Base-by-base conservation (phyloP, 805 yeast genomes). In the Sugiyamaella valdiviana region DNA sequence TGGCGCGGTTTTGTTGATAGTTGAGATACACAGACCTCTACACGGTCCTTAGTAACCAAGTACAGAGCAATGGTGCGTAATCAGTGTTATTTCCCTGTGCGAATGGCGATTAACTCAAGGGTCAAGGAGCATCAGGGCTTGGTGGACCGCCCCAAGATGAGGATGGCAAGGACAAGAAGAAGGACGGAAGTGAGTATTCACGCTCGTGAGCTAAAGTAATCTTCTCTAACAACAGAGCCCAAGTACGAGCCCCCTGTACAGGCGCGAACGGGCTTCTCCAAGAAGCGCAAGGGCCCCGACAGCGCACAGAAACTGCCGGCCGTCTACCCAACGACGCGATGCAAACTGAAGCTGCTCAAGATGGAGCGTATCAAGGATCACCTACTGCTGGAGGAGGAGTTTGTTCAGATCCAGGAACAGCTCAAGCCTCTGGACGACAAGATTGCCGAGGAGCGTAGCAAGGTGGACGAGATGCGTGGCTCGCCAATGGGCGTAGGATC, bases 201-300 rank as follows among this genome's bases (percentile, higher is more conserved):
- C 5, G 3, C 14, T n/a, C 6, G 17, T 9, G 46, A n/a, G 9
- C 3, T 2, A 6, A 10, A 24, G 10, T 12, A 19, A 21, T n/a
- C 17, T 4, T 15, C n/a, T 43, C 48, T 36, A 45, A 45, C 45
- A 9, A 2, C 85, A 61, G 90, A 91, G 70, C 98, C 97, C 62
- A 91, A 90, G 74, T 93, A 91, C 68, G 99, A 93, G 69, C 98
- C 99, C 32, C 99, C 99, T 14, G 97, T 91, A 52, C 95, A 91
- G 69, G 83, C 96, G 5, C 82, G 90, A 57, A 85, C 88, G 61
- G 96, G 96, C 49, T 89, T 87, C 77, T 90, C 88, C 77, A 71
- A 68, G 64, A 85, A 86, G 73, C 82, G 93, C 75, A 88, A 83
- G 74, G 78, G 79, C 44, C 96, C 96, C 6, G 95, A 93, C 46